These are phyloP conservation scores for Albophoma yamanashiensis DNA, from an alignment of 2,329 filamentous ascomycete species.

Conservation along the genomic window DNA sequence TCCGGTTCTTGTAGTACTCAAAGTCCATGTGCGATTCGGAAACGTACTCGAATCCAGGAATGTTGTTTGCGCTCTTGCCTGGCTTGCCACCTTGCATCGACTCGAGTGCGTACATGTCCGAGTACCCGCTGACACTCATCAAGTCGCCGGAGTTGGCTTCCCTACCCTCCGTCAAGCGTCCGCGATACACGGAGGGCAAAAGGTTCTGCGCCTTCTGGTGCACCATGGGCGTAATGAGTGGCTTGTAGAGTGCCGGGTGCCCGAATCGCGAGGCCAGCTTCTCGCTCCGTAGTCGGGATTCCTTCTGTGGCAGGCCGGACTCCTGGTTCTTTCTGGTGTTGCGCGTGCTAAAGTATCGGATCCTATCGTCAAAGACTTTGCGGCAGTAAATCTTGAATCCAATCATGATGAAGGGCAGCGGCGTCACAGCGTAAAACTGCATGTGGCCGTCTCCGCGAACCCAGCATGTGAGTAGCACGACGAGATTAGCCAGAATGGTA, in stretches of 20 bases:
- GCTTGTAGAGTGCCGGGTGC: slow-evolving; percentile 82
- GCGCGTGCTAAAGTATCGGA: slow-evolving; percentile 68
- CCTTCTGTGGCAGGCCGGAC: slow-evolving; percentile 33
- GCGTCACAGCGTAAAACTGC: slow-evolving; percentile 58
- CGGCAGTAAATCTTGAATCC: slow-evolving; percentile 82
- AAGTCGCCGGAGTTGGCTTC: slow-evolving; percentile 46
- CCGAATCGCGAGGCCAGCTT: slow-evolving; percentile 71
- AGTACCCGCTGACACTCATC: slow-evolving; percentile 59
- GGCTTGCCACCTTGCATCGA: slow-evolving; percentile 53
- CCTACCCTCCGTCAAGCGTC: slow-evolving; percentile 60
- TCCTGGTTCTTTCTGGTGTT: slow-evolving; percentile 39
- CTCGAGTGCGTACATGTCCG: slow-evolving; percentile 71
- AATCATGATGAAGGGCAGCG: slow-evolving; percentile 68
- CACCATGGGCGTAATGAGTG: slow-evolving; percentile 90
- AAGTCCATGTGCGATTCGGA: slow-evolving; percentile 81
- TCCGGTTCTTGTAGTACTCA: slow-evolving; percentile 80
- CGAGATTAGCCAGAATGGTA: slow-evolving; percentile 63
- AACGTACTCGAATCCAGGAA: slow-evolving; percentile 82
- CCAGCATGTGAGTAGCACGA: slow-evolving; percentile 68
- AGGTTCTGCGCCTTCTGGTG: slow-evolving; percentile 82
- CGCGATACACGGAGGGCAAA: slow-evolving; percentile 75
- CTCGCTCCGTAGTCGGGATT: slow-evolving; percentile 48
- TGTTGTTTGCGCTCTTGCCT: slow-evolving; percentile 29
- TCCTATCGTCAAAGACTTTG: slow-evolving; percentile 62
- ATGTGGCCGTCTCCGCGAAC: slow-evolving; percentile 50